Evolutionary conservation across 2,329 filamentous ascomycete genomes (phyloP).

Genomic region (Alternaria sp.): DNA sequence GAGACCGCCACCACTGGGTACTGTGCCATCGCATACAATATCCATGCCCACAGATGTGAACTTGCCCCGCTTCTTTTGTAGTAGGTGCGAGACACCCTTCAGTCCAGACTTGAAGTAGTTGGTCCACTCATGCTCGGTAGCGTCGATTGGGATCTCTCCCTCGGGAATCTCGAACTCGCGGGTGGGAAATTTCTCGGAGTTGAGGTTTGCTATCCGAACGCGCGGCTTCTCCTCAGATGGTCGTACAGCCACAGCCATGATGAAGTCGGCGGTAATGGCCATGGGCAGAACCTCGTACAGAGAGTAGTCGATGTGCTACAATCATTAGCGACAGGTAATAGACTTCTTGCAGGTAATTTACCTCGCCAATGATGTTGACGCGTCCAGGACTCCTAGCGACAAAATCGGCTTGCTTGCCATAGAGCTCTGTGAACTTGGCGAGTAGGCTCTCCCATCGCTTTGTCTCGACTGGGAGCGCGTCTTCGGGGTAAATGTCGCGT

Average conservation of each 20-base stretch:
- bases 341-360: constrained; percentile 19
- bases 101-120: constrained; percentile 98
- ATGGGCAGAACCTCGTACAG: constrained; percentile 95
- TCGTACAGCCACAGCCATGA: constrained; percentile 76
- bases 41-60: constrained; percentile 81
- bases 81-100: constrained; percentile 77
- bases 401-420: constrained; percentile 76
- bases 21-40: constrained; percentile 86
- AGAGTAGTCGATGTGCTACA: constrained; percentile 91
- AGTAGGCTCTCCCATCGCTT: constrained; percentile 79
- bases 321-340: constrained; percentile 20
- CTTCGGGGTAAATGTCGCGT: constrained; percentile 80
- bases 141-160: constrained; percentile 72
- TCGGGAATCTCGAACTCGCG: constrained; percentile 75
- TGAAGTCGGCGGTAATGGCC: constrained; percentile 88
- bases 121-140: constrained; percentile 87
- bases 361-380: constrained; percentile 96
- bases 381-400: constrained; percentile 89
- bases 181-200: constrained; percentile 75
- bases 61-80: constrained; percentile 70
- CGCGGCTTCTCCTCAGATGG: constrained; percentile 62
- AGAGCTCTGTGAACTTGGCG: constrained; percentile 71
- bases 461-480: constrained; percentile 71
- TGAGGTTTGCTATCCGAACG: constrained; percentile 81
- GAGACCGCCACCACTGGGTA: constrained; percentile 89